phyloP scores from a whole-genome alignment of 2,329 filamentous ascomycete species.

The Pseudogymnoascus sp. region DNA sequence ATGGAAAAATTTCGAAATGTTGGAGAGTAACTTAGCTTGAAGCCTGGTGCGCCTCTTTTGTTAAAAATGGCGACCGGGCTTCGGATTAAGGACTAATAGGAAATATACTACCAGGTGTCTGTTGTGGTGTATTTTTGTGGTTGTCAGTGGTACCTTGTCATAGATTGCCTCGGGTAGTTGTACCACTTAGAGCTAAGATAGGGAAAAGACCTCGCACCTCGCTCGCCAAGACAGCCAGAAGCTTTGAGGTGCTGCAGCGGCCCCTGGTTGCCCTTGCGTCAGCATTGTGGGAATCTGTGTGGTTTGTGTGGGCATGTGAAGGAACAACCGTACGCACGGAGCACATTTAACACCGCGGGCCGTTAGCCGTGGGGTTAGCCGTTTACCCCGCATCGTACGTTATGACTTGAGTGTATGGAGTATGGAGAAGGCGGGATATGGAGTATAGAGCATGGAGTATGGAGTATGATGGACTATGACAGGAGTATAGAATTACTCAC shows the following conservation, averaged over 20 bases:
- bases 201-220: neutral
- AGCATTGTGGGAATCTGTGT: neutral
- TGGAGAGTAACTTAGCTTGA: neutral
- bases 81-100: neutral
- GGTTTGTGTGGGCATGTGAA: neutral
- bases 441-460: too few species aligned
- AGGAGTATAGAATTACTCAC: too few species aligned
- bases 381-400: neutral
- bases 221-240: neutral
- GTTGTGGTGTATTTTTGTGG: neutral
- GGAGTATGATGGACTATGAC: too few species aligned
- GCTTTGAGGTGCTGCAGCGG: neutral
- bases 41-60: neutral
- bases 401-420: neutral
- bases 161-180: neutral
- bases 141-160: neutral
- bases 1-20: neutral
- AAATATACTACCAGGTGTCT: neutral
- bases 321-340: slow-evolving; percentile 14
- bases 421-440: neutral
- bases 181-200: too few species aligned
- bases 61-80: neutral
- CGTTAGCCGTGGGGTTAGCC: neutral
- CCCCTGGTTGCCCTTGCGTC: neutral
- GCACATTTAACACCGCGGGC: neutral